These are phyloP conservation scores for Barnettozyma sucrosica DNA, from an alignment of 805 yeast genomes.

Conservation along the genomic window DNA sequence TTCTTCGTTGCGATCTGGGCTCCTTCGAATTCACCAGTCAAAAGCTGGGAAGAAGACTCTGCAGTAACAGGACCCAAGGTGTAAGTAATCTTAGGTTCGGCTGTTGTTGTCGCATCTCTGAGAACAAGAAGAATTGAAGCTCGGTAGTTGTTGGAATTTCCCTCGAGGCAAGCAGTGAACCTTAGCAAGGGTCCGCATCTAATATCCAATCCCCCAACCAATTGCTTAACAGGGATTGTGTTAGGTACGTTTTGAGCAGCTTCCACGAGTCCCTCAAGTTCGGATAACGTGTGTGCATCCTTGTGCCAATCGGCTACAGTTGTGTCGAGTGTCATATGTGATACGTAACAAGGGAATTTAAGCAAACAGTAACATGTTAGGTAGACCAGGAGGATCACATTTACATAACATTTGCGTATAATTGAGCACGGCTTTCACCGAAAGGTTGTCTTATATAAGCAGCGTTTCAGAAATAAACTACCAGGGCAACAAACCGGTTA, in stretches of 20 bases:
- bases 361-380: too few relatives aligned
- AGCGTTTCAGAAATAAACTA: too few relatives aligned
- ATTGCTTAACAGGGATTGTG: constrained; percentile 9
- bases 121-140: constrained; percentile 66
- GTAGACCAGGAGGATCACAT: neutral
- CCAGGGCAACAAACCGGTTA: constrained; percentile 1
- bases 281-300: neutral
- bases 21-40: constrained; percentile 43
- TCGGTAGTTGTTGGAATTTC: constrained; percentile 45
- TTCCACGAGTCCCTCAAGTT: neutral
- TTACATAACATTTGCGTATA: neutral
- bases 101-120: constrained; percentile 27
- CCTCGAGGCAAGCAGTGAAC: constrained; percentile 56
- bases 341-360: neutral
- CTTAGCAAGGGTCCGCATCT: constrained; percentile 77
- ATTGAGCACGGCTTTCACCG: neutral
- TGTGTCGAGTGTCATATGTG: neutral
- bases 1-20: constrained; percentile 37
- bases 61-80: constrained; percentile 27
- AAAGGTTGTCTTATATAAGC: neutral
- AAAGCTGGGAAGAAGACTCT: constrained; percentile 9
- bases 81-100: constrained; percentile 28
- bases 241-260: constrained; percentile 11
- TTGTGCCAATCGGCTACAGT: neutral
- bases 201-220: constrained; percentile 33